Evolutionary conservation across 208 protist species (phyloP).

Genomic region (Porcisia deanei): DNA sequence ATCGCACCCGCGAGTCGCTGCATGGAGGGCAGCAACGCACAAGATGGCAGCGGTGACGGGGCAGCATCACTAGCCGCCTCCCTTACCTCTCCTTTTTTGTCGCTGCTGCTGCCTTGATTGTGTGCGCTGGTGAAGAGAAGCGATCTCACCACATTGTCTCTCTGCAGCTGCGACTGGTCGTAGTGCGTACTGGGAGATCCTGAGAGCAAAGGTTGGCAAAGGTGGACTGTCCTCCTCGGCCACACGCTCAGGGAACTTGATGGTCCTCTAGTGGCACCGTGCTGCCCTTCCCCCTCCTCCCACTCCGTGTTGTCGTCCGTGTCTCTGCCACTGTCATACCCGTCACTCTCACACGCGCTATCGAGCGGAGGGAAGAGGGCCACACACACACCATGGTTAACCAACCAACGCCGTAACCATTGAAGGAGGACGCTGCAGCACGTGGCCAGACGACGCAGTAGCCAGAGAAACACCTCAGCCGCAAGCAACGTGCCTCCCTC

Average conservation of each 20-base stretch:
- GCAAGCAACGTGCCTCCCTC: not conserved
- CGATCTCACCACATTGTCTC: not conserved
- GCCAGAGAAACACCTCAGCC: conserved; percentile 2
- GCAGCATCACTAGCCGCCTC: not conserved
- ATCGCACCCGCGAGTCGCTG: not conserved
- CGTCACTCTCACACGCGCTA: not conserved
- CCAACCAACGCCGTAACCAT: not conserved
- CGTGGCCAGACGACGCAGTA: not conserved
- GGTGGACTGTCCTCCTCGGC: not conserved
- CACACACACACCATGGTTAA: not conserved
- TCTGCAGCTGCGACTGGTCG: not conserved
- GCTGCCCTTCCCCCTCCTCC: not conserved
- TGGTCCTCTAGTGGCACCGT: not conserved
- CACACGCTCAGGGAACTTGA: not conserved
- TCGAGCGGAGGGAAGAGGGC: not conserved
- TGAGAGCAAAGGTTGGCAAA: conserved; percentile 1
- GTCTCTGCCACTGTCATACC: not conserved
- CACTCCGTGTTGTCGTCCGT: not conserved
- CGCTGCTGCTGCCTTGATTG: not conserved
- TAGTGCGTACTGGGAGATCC: not conserved
- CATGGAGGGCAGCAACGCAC: not conserved
- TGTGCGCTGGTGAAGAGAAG: not conserved
- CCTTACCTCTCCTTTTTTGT: not conserved
- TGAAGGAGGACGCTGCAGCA: not conserved
- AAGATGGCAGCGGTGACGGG: not conserved